Percentiles rank a stretch among this genome's conserved stretches.
Evolutionary conservation across 108 stramenopile species (phyloP).

Genomic region (Schizochytrium sp.): DNA sequence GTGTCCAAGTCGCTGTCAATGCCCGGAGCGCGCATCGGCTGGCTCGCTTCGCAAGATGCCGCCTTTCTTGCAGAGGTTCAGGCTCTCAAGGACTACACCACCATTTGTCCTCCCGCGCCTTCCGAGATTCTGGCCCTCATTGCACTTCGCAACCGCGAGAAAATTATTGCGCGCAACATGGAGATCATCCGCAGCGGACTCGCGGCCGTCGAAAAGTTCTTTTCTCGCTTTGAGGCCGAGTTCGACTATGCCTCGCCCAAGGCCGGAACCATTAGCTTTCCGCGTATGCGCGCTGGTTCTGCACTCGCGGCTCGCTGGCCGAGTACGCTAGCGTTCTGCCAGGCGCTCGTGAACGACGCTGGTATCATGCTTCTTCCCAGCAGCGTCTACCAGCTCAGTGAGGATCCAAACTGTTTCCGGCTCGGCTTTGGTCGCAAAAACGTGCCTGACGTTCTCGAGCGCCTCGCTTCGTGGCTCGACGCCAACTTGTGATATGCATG

Average conservation of each 20-base stretch:
- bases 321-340: neutral
- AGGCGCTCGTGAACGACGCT: neutral
- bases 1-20: conserved; percentile 25
- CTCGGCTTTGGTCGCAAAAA: neutral
- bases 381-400: neutral
- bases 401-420: neutral
- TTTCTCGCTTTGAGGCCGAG: neutral
- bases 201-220: neutral
- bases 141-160: neutral
- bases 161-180: neutral
- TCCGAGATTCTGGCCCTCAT: conserved; percentile 21
- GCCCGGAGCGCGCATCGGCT: conserved; percentile 30
- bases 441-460: neutral
- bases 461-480: neutral
- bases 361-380: neutral
- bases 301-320: neutral
- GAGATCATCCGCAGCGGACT: neutral
- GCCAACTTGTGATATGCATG: neutral
- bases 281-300: neutral
- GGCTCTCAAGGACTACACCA: conserved; percentile 25
- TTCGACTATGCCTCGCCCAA: neutral
- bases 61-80: neutral
- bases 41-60: conserved; percentile 21
- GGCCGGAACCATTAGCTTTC: neutral
- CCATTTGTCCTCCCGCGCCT: conserved; percentile 22